Evolutionary conservation across 1,284 basidiomycete species (phyloP).

Genomic region (Cutaneotrichosporon arboriforme): DNA sequence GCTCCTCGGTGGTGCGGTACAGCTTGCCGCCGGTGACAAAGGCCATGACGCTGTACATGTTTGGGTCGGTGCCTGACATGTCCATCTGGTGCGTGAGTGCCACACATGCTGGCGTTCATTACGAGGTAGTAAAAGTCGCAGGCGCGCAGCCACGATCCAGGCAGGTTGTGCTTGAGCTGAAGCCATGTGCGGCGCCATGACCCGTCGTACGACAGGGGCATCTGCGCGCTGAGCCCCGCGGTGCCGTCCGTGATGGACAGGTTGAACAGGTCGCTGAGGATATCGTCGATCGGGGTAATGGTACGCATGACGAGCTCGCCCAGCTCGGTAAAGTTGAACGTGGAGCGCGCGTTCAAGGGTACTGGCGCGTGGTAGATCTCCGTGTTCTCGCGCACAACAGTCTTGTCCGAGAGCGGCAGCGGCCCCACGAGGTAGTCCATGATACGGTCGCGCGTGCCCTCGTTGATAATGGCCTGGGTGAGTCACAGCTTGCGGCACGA

Average conservation of each 20-base stretch:
- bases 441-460: conserved; percentile 39
- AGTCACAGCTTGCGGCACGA: conserved; percentile 26
- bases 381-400: conserved; percentile 16
- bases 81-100: conserved; percentile 40
- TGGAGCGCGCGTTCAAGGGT: conserved; percentile 19
- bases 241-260: conserved; percentile 53
- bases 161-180: conserved; percentile 18
- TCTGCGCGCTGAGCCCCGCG: conserved; percentile 50
- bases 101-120: no score
- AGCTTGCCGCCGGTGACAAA: conserved; percentile 58
- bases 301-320: conserved; percentile 34
- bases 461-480: conserved; percentile 53
- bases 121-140: conserved; percentile 52
- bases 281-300: conserved; percentile 14
- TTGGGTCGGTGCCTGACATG: conserved; percentile 55
- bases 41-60: conserved; percentile 53
- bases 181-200: conserved; percentile 51
- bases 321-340: conserved; percentile 41
- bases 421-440: conserved; percentile 42
- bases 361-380: conserved; percentile 25
- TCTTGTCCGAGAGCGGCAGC: conserved; percentile 25
- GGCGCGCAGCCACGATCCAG: conserved; percentile 53
- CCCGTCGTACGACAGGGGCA: conserved; percentile 59
- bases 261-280: conserved; percentile 47
- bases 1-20: conserved; percentile 52